A percentile compares a stretch with the other conserved stretches of the same genome.
These are phyloP conservation scores for Dichotomocladium elegans DNA, from an alignment of 371 early-diverging fungal species.

Conservation along the genomic window DNA sequence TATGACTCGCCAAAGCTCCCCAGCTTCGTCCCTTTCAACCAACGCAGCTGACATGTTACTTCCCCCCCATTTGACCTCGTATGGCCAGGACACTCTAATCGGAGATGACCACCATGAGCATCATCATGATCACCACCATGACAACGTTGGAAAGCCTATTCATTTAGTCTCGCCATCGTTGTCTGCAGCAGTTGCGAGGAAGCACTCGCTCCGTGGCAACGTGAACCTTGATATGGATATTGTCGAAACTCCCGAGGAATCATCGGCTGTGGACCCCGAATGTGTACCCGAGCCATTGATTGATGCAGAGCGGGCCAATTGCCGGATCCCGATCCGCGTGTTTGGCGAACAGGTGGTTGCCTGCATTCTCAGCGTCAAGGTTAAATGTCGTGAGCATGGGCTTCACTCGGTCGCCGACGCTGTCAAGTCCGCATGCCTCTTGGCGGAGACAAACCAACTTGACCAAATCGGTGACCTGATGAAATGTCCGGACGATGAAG, in stretches of 20 bases:
- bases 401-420: slow-evolving; percentile 31
- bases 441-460: slow-evolving; percentile 12
- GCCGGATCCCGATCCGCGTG: slow-evolving; percentile 41
- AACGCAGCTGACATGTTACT: slow-evolving; percentile 16
- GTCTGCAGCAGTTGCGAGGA: slow-evolving; percentile 13
- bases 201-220: slow-evolving; percentile 10
- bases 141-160: background rate
- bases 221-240: slow-evolving; percentile 1
- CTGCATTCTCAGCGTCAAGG: slow-evolving; percentile 51
- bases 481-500: background rate
- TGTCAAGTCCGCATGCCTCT: slow-evolving; percentile 20
- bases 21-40: slow-evolving; percentile 5
- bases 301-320: slow-evolving; percentile 47
- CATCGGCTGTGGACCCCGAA: slow-evolving; percentile 22
- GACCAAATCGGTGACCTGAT: slow-evolving; percentile 8
- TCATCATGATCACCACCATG: background rate
- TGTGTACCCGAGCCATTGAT: slow-evolving; percentile 48
- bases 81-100: slow-evolving; percentile 6
- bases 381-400: slow-evolving; percentile 48
- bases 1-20: background rate
- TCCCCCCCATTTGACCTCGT: slow-evolving; percentile 21
- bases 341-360: slow-evolving; percentile 49
- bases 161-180: slow-evolving; percentile 7
- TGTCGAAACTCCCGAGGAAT: slow-evolving; percentile 12
- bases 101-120: slow-evolving; percentile 4